Conservation (phyloP, 106 monocot species). For the Acorus calamus region DNA sequence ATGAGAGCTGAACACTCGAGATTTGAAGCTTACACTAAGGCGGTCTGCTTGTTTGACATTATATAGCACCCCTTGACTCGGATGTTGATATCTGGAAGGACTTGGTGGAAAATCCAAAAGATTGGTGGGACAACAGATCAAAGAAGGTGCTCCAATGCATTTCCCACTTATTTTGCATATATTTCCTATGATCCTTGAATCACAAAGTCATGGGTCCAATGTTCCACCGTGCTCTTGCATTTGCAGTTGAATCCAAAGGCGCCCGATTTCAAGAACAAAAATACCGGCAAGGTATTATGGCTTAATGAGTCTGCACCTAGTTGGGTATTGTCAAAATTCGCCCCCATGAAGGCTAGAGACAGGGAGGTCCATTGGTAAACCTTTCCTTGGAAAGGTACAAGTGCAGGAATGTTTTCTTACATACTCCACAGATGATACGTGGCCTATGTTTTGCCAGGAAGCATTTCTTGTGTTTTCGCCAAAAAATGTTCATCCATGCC, state of each 20-base stretch:
- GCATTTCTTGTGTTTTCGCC: too few species aligned
- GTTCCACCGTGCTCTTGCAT: neutral
- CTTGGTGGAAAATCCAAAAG: constrained; percentile 46
- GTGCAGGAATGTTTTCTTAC: too few species aligned
- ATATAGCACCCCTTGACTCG: constrained; percentile 4
- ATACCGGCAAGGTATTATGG: constrained; percentile 44
- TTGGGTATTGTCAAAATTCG: constrained; percentile 27
- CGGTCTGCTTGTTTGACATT: neutral
- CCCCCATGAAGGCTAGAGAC: neutral
- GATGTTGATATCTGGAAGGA: constrained; percentile 34
- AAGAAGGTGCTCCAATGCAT: constrained; percentile 25
- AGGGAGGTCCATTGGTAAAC: too few species aligned
- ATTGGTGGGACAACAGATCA: constrained; percentile 66
- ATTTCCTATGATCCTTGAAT: neutral
- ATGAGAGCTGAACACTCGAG: too few species aligned
- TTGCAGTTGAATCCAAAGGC: constrained; percentile 25
- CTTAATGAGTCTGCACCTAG: constrained; percentile 23
- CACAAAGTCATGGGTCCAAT: too few species aligned
- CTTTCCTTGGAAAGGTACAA: too few species aligned
- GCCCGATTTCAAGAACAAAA: constrained; percentile 84
- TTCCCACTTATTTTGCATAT: neutral
- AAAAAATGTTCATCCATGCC: too few species aligned
- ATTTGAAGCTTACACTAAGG: too few species aligned
- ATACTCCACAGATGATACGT: too few species aligned
- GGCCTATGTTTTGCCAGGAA: too few species aligned